phyloP scores from a whole-genome alignment of 2,329 filamentous ascomycete species.

The Cytospora leucostoma region DNA sequence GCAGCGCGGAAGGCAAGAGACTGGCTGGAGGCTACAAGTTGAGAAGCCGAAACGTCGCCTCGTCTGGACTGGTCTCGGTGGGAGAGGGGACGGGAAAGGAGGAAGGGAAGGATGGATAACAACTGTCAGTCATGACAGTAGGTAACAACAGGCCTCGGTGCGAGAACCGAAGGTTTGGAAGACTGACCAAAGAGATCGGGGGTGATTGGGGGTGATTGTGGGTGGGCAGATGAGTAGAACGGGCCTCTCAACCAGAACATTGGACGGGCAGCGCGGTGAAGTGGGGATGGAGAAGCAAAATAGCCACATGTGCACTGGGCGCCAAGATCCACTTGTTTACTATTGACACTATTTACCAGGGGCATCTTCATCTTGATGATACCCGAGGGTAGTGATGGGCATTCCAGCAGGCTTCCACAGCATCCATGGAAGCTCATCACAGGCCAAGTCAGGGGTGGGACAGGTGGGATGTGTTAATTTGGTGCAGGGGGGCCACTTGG shows the following conservation, averaged over 20 bases:
- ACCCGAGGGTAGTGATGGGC: slow-evolving; percentile 4
- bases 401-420: background rate
- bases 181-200: slow-evolving; percentile 12
- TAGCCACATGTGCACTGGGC: slow-evolving; percentile 11
- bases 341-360: slow-evolving; percentile 2
- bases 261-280: slow-evolving; percentile 15
- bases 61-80: slow-evolving; percentile 20
- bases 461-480: slow-evolving; percentile 16
- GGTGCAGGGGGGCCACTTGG: slow-evolving; percentile 1
- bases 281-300: slow-evolving; percentile 19
- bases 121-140: background rate
- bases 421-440: slow-evolving; percentile 5
- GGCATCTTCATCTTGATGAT: slow-evolving; percentile 7
- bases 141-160: slow-evolving; percentile 1
- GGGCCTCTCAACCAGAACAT: slow-evolving; percentile 18
- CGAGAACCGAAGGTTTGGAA: background rate
- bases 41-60: slow-evolving; percentile 15
- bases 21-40: background rate
- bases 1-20: slow-evolving; percentile 7
- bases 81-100: background rate
- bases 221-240: slow-evolving; percentile 14
- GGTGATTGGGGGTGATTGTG: background rate
- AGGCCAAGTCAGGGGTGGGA: slow-evolving; percentile 13
- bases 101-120: slow-evolving; percentile 7
- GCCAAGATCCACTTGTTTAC: slow-evolving; percentile 12